phyloP scores from a whole-genome alignment of 768 basidiomycete species.

The Punctularia strigosozonata region DNA sequence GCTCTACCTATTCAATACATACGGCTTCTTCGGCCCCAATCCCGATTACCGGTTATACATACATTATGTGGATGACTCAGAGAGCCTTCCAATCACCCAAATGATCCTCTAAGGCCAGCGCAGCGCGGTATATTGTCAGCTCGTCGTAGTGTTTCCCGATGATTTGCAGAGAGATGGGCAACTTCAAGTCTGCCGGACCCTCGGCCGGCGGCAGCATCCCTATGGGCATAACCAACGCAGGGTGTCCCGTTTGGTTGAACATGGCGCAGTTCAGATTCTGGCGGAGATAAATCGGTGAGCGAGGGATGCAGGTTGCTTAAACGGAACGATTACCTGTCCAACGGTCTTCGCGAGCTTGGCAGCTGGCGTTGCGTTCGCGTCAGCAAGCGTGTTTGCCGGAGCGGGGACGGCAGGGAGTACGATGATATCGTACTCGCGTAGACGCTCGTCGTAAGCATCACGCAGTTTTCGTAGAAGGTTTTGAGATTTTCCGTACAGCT shows the following conservation, averaged over 20 bases:
- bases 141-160: slow-evolving; percentile 18
- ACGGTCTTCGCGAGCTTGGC: slow-evolving; percentile 17
- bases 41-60: too few relatives aligned
- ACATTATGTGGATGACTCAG: too few relatives aligned
- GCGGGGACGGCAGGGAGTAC: slow-evolving; percentile 25
- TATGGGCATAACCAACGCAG: slow-evolving; percentile 29
- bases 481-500: slow-evolving; percentile 22
- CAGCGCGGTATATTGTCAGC: slow-evolving; percentile 13
- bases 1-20: too few relatives aligned
- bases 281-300: neutral
- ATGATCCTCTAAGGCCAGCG: slow-evolving; percentile 13
- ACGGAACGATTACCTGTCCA: slow-evolving; percentile 12
- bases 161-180: slow-evolving; percentile 34
- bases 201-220: slow-evolving; percentile 25
- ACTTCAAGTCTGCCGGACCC: slow-evolving; percentile 20
- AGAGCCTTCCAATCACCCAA: slow-evolving; percentile 11
- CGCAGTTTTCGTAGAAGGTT: slow-evolving; percentile 25
- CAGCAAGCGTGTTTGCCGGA: slow-evolving; percentile 12
- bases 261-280: slow-evolving; percentile 7
- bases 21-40: too few relatives aligned
- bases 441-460: slow-evolving; percentile 20
- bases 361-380: slow-evolving; percentile 10
- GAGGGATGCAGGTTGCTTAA: neutral
- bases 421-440: slow-evolving; percentile 20
- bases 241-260: slow-evolving; percentile 27